These are phyloP conservation scores for Ophiosphaerella korrae DNA, from an alignment of 2,329 filamentous ascomycete genomes.

Conservation along the genomic window DNA sequence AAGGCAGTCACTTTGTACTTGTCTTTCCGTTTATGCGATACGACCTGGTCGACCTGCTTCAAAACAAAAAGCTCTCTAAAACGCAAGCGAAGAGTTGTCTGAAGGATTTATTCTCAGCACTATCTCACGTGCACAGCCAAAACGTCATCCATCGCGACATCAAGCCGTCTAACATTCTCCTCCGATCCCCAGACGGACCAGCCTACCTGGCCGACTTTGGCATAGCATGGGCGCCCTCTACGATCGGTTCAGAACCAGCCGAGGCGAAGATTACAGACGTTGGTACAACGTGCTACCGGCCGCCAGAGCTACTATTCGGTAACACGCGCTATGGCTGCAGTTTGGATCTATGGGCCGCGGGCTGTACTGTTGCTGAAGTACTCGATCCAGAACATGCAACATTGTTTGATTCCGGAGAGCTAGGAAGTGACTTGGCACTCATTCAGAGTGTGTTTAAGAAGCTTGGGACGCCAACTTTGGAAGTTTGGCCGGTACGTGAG, in stretches of 20 bases:
- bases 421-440: constrained; percentile 89
- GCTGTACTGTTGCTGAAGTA: constrained; percentile 82
- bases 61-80: constrained; percentile 48
- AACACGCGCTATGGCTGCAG: constrained; percentile 71
- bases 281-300: constrained; percentile 87
- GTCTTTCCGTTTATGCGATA: constrained; percentile 83
- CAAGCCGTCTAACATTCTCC: constrained; percentile 87
- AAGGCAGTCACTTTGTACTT: constrained; percentile 75
- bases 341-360: constrained; percentile 89
- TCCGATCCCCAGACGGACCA: constrained; percentile 69
- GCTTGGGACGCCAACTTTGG: constrained; percentile 80
- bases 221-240: constrained; percentile 77
- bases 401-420: constrained; percentile 84
- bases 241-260: constrained; percentile 64
- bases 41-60: constrained; percentile 72
- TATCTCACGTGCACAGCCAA: constrained; percentile 71
- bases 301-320: constrained; percentile 90
- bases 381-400: constrained; percentile 60
- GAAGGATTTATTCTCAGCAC: constrained; percentile 71
- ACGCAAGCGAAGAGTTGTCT: constrained; percentile 58
- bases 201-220: constrained; percentile 90
- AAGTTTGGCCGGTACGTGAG: constrained; percentile 74
- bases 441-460: constrained; percentile 93
- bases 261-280: constrained; percentile 85
- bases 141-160: constrained; percentile 91